These are phyloP conservation scores for Sphaerobolus stellatus DNA, from an alignment of 1,284 basidiomycete genomes.

Conservation along the genomic window DNA sequence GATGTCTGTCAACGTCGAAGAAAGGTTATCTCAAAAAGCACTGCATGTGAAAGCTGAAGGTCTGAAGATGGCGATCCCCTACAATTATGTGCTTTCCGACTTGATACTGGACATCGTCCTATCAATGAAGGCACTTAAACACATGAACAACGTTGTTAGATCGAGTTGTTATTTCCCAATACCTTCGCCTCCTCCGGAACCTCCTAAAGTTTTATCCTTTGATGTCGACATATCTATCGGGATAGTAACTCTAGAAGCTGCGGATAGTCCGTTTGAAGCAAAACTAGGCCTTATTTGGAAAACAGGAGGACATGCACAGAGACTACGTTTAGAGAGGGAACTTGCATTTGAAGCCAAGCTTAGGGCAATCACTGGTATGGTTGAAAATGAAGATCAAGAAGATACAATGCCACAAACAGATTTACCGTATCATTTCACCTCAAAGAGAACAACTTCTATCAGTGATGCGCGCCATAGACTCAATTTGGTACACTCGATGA, in stretches of 20 bases:
- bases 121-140: conserved; percentile 65
- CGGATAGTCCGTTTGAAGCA: conserved; percentile 87
- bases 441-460: conserved; percentile 64
- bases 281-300: conserved; percentile 78
- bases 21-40: conserved; percentile 26
- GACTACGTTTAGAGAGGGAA: conserved; percentile 74
- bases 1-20: conserved; percentile 49
- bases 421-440: conserved; percentile 51
- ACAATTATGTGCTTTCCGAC: conserved; percentile 73
- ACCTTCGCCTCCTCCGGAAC: conserved; percentile 62
- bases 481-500: conserved; percentile 71
- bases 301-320: conserved; percentile 75
- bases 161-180: conserved; percentile 48
- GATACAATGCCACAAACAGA: conserved; percentile 23
- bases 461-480: conserved; percentile 76
- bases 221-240: conserved; percentile 61
- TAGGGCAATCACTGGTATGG: conserved; percentile 53
- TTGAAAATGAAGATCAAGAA: conserved; percentile 19
- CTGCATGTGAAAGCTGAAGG: conserved; percentile 52
- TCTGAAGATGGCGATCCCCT: conserved; percentile 76
- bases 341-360: conserved; percentile 82
- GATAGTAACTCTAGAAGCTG: conserved; percentile 72
- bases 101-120: conserved; percentile 68
- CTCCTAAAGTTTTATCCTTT: conserved; percentile 72
- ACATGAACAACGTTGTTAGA: conserved; percentile 54